Percentiles rank a stretch among this genome's conserved stretches.
These are phyloP conservation scores for Sclerotinia trifoliorum DNA, from an alignment of 2,329 filamentous ascomycete species.

Conservation along the genomic window DNA sequence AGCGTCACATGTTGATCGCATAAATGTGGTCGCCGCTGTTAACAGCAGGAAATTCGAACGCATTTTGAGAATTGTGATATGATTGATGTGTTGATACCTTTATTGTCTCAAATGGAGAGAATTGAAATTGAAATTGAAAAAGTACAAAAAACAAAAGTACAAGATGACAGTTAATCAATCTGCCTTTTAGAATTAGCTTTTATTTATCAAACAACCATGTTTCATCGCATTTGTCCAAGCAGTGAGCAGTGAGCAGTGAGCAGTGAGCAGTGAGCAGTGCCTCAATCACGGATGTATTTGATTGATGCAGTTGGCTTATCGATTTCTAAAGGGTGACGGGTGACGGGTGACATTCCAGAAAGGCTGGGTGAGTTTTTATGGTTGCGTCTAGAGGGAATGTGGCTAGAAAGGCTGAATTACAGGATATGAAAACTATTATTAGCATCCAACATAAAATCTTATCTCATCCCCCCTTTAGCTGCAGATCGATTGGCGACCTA, in stretches of 20 bases:
- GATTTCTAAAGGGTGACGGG: not conserved
- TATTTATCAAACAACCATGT: not conserved
- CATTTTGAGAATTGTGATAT: not conserved
- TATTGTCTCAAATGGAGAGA: not conserved
- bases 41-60: not conserved
- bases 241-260: too few relatives aligned
- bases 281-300: not conserved
- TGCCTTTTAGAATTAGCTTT: not conserved
- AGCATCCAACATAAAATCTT: not conserved
- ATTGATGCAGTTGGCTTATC: not conserved
- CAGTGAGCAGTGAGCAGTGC: too few relatives aligned
- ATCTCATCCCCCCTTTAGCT: not conserved
- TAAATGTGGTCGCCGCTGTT: not conserved
- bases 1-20: slow-evolving; percentile 3
- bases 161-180: not conserved
- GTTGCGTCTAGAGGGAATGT: not conserved
- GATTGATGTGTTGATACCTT: not conserved
- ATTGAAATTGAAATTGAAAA: not conserved
- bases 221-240: slow-evolving; percentile 4
- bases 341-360: not conserved
- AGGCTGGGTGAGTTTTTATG: not conserved
- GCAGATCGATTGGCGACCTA: not conserved
- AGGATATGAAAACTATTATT: not conserved
- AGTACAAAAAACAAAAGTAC: not conserved
- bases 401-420: not conserved